Evolutionary conservation across 768 basidiomycete species (phyloP), one percentile per base, ranked within the genome.

Genomic region (Clathrus columnatus): DNA sequence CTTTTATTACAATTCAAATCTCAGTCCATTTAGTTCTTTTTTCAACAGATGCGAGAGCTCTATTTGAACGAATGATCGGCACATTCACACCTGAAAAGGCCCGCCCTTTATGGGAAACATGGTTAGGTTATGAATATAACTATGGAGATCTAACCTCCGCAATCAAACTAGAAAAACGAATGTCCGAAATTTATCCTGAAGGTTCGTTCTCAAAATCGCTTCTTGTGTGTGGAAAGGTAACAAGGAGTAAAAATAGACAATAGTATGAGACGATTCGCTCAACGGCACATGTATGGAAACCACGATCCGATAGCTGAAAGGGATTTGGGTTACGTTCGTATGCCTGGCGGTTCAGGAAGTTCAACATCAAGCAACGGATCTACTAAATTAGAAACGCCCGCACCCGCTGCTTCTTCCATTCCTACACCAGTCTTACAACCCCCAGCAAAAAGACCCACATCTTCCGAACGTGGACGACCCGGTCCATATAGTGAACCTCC

Each of bases 111-210:
- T 99, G 94, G 94, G 92, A 96, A 64, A 81, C 90, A 44, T 98
- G 94, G 96, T 85, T 92, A 4, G 78, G 86, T 54, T 95, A 95
- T 70, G 91, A 96, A 68, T 97, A 93, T 70, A 85, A 90, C 63
- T 97, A 88, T 64, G 91, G 91, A n/a, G 91, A 94, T 68, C 74
- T 94, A 30, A 84, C 88, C 43, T 86, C 89, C 1, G 81, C 89
- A 2, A 83, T 88, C 61, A 91, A 94, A 69, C 79, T 97, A 47
- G 93, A 96, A 68, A 83, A 84, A 58, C 81, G 96, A 7, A 87
- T 97, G 62, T 75, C 85, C 0, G 94, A 97, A 57, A 82, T 84
- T 0, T 97, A 91, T 69, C 84, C 92, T 0, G 81, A 81, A 48
- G 91, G 92, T 91, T 59, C 41, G 81, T 69, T 8, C 30, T 32